These are phyloP conservation scores for Euphorbia pulcherrima DNA, from an alignment of 345 rosid species.

Conservation along the genomic window DNA sequence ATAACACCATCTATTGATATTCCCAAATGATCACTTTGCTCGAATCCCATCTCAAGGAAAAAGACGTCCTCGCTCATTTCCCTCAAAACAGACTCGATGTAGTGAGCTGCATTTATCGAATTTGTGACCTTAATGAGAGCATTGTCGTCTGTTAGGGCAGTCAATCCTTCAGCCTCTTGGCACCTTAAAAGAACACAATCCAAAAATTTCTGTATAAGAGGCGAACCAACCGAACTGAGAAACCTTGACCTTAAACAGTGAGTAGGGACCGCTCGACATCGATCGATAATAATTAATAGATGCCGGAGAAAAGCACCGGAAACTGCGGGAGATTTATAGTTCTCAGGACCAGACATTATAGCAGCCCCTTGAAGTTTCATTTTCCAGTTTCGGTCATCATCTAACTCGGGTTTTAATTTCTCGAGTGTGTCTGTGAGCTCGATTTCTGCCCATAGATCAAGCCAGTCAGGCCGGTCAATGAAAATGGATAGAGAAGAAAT, in stretches of 20 bases:
- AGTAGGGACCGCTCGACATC: constrained; percentile 63
- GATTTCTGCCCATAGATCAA: constrained; percentile 81
- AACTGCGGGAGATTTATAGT: constrained; percentile 63
- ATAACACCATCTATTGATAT: constrained; percentile 33
- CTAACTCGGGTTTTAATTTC: constrained; percentile 52
- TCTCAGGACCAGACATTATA: constrained; percentile 50
- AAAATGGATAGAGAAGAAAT: constrained; percentile 77
- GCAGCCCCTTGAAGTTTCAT: constrained; percentile 57
- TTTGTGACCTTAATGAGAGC: constrained; percentile 73
- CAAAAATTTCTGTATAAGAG: constrained; percentile 53
- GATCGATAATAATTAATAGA: constrained; percentile 59
- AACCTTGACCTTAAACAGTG: constrained; percentile 61
- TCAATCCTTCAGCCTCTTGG: constrained; percentile 94
- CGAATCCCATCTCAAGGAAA: constrained; percentile 68
- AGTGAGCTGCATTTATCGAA: constrained; percentile 62
- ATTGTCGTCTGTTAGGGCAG: constrained; percentile 74
- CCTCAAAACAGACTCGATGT: constrained; percentile 59
- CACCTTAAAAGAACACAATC: constrained; percentile 67
- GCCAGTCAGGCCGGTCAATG: constrained; percentile 90
- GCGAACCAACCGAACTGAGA: constrained; percentile 61
- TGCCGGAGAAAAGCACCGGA: constrained; percentile 47
- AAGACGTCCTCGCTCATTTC: constrained; percentile 89
- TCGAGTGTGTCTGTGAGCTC: constrained; percentile 65
- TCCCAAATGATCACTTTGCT: constrained; percentile 38
- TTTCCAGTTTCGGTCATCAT: constrained; percentile 67